Evolutionary conservation across 1,284 basidiomycete species (phyloP).

Genomic region (Salmacisia buchloeana): DNA sequence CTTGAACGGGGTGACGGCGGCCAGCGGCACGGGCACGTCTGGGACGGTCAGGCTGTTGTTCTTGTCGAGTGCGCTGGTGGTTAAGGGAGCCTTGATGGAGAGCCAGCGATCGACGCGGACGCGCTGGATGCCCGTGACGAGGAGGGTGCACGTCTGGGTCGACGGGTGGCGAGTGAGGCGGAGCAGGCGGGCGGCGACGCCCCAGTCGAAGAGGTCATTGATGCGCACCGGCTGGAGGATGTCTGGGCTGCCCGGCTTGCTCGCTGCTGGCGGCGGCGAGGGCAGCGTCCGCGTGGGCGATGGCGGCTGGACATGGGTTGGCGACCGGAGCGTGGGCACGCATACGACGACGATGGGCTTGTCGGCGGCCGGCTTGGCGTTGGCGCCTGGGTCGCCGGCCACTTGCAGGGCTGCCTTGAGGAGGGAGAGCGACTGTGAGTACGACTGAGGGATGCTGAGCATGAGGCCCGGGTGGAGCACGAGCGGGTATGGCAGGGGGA

Average conservation of each 20-base stretch:
- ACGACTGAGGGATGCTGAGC: slow-evolving; percentile 43
- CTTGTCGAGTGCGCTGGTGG: slow-evolving; percentile 35
- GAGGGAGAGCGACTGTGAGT: slow-evolving; percentile 42
- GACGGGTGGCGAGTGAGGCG: slow-evolving; percentile 43
- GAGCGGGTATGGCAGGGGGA: slow-evolving; percentile 45
- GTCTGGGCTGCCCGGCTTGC: not conserved
- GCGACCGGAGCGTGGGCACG: slow-evolving; percentile 33
- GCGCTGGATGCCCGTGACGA: slow-evolving; percentile 42
- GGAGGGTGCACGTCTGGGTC: slow-evolving; percentile 41
- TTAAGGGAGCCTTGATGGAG: slow-evolving; percentile 37
- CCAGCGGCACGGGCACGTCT: slow-evolving; percentile 39
- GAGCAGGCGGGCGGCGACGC: slow-evolving; percentile 42
- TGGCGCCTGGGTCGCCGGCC: not conserved
- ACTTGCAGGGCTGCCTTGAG: slow-evolving; percentile 44
- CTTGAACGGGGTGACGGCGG: slow-evolving; percentile 33
- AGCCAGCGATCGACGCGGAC: slow-evolving; percentile 43
- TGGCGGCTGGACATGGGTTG: slow-evolving; percentile 1
- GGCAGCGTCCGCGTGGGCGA: slow-evolving; percentile 8
- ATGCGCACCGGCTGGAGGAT: not conserved
- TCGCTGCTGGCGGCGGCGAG: not conserved
- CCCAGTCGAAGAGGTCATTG: slow-evolving; percentile 37
- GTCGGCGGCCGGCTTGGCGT: slow-evolving; percentile 7
- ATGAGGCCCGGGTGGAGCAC: slow-evolving; percentile 46
- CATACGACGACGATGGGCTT: slow-evolving; percentile 41
- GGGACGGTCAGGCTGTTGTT: slow-evolving; percentile 35